phyloP scores from a whole-genome alignment of 441 rosid genomes.

The Corymbia citriodora region DNA sequence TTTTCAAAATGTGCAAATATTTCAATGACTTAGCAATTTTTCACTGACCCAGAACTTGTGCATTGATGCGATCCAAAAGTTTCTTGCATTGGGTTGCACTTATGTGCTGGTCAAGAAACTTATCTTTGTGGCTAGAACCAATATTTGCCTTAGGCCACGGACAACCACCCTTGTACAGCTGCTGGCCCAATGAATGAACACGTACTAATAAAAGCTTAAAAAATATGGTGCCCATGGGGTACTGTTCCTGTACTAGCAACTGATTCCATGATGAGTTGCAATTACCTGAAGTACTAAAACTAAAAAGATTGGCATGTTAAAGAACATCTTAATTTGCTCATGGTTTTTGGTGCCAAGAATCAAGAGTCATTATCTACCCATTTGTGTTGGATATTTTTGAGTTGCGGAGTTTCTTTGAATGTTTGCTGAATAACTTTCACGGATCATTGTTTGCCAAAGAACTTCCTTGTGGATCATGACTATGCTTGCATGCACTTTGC shows the following conservation, averaged over 20 bases:
- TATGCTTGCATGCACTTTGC: constrained; percentile 8
- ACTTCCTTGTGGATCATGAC: neutral
- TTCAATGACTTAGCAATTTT: neutral
- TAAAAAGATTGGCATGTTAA: neutral
- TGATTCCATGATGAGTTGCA: neutral
- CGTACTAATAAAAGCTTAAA: neutral
- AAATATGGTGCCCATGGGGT: neutral
- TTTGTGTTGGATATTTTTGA: neutral
- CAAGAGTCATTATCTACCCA: neutral
- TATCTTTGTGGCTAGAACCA: neutral
- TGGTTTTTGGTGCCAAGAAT: neutral
- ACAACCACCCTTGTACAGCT: neutral
- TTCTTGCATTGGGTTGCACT: neutral
- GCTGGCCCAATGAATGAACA: neutral
- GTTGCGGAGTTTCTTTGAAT: neutral
- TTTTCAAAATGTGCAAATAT: neutral
- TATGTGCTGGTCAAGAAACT: neutral
- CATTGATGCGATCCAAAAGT: neutral
- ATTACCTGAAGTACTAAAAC: neutral
- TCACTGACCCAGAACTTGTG: neutral
- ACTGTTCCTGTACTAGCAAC: neutral
- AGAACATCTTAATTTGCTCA: neutral
- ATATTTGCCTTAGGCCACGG: neutral
- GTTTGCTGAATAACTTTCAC: neutral
- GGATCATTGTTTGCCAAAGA: neutral